Conservation (phyloP, 257 asterid species). For the Paraleonurus japonicus region DNA sequence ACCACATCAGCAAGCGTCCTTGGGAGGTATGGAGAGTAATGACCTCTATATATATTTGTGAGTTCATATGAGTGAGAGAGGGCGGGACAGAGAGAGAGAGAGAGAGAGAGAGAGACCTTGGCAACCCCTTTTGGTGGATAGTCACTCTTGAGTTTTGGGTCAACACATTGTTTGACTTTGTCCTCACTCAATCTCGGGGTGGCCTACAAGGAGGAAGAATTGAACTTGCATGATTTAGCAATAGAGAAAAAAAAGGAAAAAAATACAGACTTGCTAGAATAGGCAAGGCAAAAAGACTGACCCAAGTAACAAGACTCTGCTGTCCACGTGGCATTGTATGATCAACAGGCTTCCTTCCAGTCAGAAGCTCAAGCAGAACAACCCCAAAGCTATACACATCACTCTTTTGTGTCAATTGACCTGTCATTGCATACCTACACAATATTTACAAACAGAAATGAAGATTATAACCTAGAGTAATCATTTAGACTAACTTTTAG, state of each 20-base stretch:
- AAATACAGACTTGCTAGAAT: neutral
- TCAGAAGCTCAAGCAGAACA: conserved; percentile 83
- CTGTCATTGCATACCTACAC: conserved; percentile 91
- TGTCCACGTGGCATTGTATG: conserved; percentile 97
- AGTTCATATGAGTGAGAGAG: neutral
- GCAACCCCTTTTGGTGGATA: conserved; percentile 92
- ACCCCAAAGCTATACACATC: conserved; percentile 94
- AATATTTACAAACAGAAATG: conserved; percentile 10
- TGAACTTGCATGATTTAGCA: neutral
- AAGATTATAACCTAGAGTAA: neutral
- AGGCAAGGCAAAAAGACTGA: conserved; percentile 30
- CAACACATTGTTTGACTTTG: conserved; percentile 88
- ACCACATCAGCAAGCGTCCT: neutral
- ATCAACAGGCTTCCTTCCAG: conserved; percentile 93
- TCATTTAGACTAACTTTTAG: neutral
- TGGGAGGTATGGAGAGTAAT: neutral
- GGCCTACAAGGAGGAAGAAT: conserved; percentile 46
- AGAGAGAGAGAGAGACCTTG: conserved; percentile 51
- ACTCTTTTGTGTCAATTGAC: conserved; percentile 90
- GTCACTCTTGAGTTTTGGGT: conserved; percentile 75
- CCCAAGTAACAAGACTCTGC: conserved; percentile 95
- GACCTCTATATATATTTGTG: neutral
- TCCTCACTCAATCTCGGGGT: conserved; percentile 90
- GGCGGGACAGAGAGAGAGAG: conserved; percentile 21
- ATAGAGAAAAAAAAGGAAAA: neutral